A percentile compares a stretch with the other conserved stretches of the same genome.
phyloP scores from a whole-genome alignment of 2,329 filamentous ascomycete genomes.

The Colletotrichum tropicicola region DNA sequence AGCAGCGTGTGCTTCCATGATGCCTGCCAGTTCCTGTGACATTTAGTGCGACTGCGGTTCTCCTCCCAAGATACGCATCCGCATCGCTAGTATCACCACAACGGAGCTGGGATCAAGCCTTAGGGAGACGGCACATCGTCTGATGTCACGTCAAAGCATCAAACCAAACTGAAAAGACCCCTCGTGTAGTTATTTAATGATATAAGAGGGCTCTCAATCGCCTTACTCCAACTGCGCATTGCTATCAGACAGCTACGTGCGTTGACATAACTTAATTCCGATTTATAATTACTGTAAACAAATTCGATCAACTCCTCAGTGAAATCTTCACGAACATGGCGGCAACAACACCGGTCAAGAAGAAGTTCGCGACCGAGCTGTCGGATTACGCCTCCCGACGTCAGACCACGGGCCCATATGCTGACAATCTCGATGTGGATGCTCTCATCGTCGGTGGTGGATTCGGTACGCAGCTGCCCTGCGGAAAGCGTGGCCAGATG shows the following conservation, averaged over 20 bases:
- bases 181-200: neutral
- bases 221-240: no score
- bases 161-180: neutral
- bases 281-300: neutral
- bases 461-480: slow-evolving; percentile 36
- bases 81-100: neutral
- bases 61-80: neutral
- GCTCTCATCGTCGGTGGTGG: slow-evolving; percentile 55
- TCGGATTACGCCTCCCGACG: slow-evolving; percentile 45
- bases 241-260: no score
- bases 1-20: neutral
- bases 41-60: neutral
- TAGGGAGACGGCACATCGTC: neutral
- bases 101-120: neutral
- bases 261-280: no score
- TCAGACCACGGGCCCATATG: slow-evolving; percentile 48
- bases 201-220: neutral
- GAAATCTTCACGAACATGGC: slow-evolving; percentile 31
- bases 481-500: no score
- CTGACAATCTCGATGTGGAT: slow-evolving; percentile 53
- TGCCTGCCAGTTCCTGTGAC: neutral
- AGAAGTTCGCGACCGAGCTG: slow-evolving; percentile 52
- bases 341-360: slow-evolving; percentile 30
- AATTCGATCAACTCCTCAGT: neutral
- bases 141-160: slow-evolving; percentile 7